Percentiles rank a stretch among this genome's conserved stretches.
phyloP scores from a whole-genome alignment of 2,329 filamentous ascomycete genomes.

The Sarocladiaceae sp. region DNA sequence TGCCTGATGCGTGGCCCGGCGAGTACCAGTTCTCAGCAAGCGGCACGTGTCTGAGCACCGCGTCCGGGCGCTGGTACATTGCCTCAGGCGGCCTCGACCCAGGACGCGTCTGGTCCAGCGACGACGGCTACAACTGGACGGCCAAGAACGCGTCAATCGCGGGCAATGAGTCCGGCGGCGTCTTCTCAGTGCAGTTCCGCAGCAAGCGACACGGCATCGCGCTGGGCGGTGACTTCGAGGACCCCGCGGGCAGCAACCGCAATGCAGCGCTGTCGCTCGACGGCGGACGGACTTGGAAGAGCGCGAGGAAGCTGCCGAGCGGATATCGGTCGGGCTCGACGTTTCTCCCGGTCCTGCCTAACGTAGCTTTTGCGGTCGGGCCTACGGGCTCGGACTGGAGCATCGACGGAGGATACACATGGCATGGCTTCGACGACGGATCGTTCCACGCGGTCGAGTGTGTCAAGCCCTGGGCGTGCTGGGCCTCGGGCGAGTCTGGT shows the following conservation, averaged over 20 bases:
- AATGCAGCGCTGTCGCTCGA: constrained; percentile 26
- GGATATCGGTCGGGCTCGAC: constrained; percentile 27
- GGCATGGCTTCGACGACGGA: constrained; percentile 23
- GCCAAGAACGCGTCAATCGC: constrained; percentile 20
- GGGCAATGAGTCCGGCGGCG: constrained; percentile 22
- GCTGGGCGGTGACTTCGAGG: constrained; percentile 26
- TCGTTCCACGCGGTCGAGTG: constrained; percentile 29
- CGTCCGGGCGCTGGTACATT: constrained; percentile 15
- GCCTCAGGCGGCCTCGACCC: constrained; percentile 16
- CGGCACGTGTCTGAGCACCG: constrained; percentile 26
- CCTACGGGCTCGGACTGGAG: constrained; percentile 27
- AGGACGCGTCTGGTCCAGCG: constrained; percentile 11
- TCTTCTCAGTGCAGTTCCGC: constrained; percentile 28
- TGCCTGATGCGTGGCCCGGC: constrained; percentile 21
- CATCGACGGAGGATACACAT: constrained; percentile 23
- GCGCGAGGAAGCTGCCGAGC: constrained; percentile 20
- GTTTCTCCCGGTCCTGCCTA: constrained; percentile 21
- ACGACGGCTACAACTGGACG: constrained; percentile 20
- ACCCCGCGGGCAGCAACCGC: constrained; percentile 15
- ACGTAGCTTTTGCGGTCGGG: constrained; percentile 25
- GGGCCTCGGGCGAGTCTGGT: constrained; percentile 23
- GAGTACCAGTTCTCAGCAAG: constrained; percentile 28
- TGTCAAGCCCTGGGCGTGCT: constrained; percentile 20
- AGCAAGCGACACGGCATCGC: constrained; percentile 22
- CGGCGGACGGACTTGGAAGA: constrained; percentile 24